Conservation (phyloP, 2,329 filamentous ascomycete genomes). For the Ophiocordyceps robertsii region DNA sequence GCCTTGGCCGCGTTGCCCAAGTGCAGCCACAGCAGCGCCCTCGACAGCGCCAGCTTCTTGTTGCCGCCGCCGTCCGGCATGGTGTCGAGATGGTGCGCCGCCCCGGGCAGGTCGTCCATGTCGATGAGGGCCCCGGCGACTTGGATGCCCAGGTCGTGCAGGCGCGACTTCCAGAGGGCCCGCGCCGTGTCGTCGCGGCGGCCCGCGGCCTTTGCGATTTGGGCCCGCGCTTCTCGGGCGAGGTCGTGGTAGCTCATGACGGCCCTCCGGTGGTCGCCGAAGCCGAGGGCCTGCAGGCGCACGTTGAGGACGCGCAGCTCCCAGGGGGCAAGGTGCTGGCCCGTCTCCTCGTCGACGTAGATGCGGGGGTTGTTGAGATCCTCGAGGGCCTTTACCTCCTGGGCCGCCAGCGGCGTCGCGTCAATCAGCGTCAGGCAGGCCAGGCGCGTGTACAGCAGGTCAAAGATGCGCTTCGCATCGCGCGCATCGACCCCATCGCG, state of each 20-base stretch:
- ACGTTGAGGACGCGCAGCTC: slow-evolving; percentile 71
- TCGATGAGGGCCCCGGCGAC: slow-evolving; percentile 59
- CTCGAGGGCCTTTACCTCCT: slow-evolving; percentile 51
- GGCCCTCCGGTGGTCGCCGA: slow-evolving; percentile 68
- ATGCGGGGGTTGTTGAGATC: slow-evolving; percentile 42
- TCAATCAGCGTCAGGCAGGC: slow-evolving; percentile 72
- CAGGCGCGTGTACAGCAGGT: slow-evolving; percentile 67
- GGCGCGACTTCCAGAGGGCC: slow-evolving; percentile 55
- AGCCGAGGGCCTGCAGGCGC: slow-evolving; percentile 72
- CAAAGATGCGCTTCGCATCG: slow-evolving; percentile 56
- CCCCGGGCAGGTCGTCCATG: slow-evolving; percentile 79
- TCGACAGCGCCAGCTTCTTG: slow-evolving; percentile 30
- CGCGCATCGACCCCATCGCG: slow-evolving; percentile 28
- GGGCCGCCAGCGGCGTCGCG: slow-evolving; percentile 53
- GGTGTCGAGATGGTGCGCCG: slow-evolving; percentile 55
- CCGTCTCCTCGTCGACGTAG: slow-evolving; percentile 41
- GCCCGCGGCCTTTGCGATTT: slow-evolving; percentile 33
- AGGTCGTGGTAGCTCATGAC: slow-evolving; percentile 89
- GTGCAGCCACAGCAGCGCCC: slow-evolving; percentile 60
- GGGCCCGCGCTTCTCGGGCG: slow-evolving; percentile 58
- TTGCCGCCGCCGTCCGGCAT: slow-evolving; percentile 28
- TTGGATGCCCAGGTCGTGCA: slow-evolving; percentile 61
- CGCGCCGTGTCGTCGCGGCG: slow-evolving; percentile 38
- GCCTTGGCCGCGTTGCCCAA: slow-evolving; percentile 66
- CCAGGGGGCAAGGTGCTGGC: slow-evolving; percentile 69